Evolutionary conservation across 805 yeast species (phyloP).

Genomic region (Saccharomycopsis fibuligera): DNA sequence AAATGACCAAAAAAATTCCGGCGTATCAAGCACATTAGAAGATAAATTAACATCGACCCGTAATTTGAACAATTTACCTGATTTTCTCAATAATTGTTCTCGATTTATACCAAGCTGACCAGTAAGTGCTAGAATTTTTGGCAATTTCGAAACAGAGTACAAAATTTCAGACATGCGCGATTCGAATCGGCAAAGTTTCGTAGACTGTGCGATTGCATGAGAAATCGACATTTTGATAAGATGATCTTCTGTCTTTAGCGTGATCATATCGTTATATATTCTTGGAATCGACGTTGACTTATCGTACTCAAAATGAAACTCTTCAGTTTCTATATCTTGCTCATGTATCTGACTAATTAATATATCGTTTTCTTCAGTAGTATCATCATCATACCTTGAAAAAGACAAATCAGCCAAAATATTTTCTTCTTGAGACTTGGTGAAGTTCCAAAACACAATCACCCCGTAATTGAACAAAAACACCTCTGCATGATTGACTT

Average conservation of each 20-base stretch:
- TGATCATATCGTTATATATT: constrained; percentile 90
- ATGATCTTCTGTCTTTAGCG: constrained; percentile 86
- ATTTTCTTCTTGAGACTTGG: constrained; percentile 88
- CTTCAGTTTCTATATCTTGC: constrained; percentile 90
- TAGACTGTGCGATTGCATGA: constrained; percentile 95
- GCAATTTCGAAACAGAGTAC: constrained; percentile 80
- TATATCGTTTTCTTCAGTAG: constrained; percentile 39
- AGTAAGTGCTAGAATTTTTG: constrained; percentile 82
- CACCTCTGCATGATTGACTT: constrained; percentile 63
- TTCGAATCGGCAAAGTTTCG: constrained; percentile 86
- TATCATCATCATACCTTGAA: constrained; percentile 35
- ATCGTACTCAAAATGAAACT: constrained; percentile 44
- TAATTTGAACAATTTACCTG: constrained; percentile 83
- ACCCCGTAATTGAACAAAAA: constrained; percentile 90
- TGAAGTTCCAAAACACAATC: constrained; percentile 96
- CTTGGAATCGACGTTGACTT: constrained; percentile 56
- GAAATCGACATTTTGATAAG: constrained; percentile 87
- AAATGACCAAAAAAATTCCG: constrained; percentile 91
- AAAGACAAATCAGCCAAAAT: constrained; percentile 81
- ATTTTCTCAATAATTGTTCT: constrained; percentile 76
- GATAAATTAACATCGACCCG: constrained; percentile 91
- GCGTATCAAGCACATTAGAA: constrained; percentile 88
- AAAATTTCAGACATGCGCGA: constrained; percentile 81
- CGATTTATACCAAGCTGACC: constrained; percentile 82
- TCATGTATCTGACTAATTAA: constrained; percentile 73